Conservation (phyloP, 1,284 basidiomycete species). For the Irpex rosettiformis region DNA sequence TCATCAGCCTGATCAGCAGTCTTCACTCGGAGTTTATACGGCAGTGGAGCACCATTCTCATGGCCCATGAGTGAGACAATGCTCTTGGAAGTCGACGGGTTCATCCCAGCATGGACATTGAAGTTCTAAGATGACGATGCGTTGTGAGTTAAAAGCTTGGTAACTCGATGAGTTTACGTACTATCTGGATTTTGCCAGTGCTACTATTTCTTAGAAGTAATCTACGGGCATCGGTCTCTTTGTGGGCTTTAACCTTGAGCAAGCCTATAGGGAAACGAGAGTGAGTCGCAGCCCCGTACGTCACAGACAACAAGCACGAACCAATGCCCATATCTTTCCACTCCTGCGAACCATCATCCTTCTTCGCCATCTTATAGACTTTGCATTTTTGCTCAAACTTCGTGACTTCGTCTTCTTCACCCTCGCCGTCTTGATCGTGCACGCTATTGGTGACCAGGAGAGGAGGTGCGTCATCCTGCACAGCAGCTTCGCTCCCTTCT, state of each 20-base stretch:
- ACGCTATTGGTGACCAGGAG: slow-evolving; percentile 36
- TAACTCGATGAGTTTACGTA: slow-evolving; percentile 33
- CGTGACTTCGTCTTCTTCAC: slow-evolving; percentile 82
- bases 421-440: slow-evolving; percentile 70
- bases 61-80: slow-evolving; percentile 66
- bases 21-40: slow-evolving; percentile 63
- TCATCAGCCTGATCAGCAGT: slow-evolving; percentile 57
- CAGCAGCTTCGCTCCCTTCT: slow-evolving; percentile 13
- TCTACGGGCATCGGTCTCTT: slow-evolving; percentile 49
- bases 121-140: slow-evolving; percentile 53
- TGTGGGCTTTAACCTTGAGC: slow-evolving; percentile 69
- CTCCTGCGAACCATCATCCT: slow-evolving; percentile 41
- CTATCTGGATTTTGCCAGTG: slow-evolving; percentile 70
- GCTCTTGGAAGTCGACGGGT: slow-evolving; percentile 48
- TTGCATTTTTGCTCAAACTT: slow-evolving; percentile 58
- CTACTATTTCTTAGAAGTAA: slow-evolving; percentile 65
- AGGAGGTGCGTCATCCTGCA: slow-evolving; percentile 27
- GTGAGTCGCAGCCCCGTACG: not conserved
- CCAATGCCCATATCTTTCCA: slow-evolving; percentile 66
- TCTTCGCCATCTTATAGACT: slow-evolving; percentile 57
- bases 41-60: slow-evolving; percentile 52
- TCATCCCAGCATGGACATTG: slow-evolving; percentile 52
- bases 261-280: slow-evolving; percentile 40
- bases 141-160: not conserved
- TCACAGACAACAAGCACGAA: slow-evolving; percentile 28